A percentile compares a stretch with the other conserved stretches of the same genome.
Conservation (phyloP, 2,329 filamentous ascomycete species). For the Calonectria leucothoes region DNA sequence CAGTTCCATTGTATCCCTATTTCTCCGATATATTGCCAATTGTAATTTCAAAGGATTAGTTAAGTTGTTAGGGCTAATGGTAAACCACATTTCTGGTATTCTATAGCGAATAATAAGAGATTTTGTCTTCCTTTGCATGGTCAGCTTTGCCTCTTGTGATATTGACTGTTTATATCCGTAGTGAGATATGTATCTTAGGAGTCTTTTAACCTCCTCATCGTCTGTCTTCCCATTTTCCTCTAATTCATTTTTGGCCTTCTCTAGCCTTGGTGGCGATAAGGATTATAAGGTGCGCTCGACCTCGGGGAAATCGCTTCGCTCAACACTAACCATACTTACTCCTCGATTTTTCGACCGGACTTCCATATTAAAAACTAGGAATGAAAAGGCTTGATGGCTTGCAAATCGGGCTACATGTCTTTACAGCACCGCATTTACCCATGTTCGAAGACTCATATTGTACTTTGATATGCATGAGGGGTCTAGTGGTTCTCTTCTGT, state of each 20-base stretch:
- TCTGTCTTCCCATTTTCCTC: background rate
- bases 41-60: constrained; percentile 6
- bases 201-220: background rate
- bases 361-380: constrained; percentile 13
- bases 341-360: constrained; percentile 2
- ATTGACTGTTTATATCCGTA: constrained; percentile 3
- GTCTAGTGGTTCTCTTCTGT: background rate
- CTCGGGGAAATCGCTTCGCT: background rate
- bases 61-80: background rate
- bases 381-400: background rate
- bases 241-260: background rate
- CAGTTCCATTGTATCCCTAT: too few species aligned
- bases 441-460: constrained; percentile 2
- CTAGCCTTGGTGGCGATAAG: background rate
- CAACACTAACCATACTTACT: constrained; percentile 4
- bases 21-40: background rate
- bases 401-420: constrained; percentile 6
- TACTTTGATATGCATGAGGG: background rate
- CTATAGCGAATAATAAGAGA: background rate
- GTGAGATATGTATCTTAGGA: background rate
- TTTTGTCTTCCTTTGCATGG: background rate
- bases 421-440: background rate
- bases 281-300: background rate
- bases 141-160: background rate
- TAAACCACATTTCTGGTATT: constrained; percentile 11